phyloP scores from a whole-genome alignment of 352 stramenopile genomes.

The Pythium myriotylum region DNA sequence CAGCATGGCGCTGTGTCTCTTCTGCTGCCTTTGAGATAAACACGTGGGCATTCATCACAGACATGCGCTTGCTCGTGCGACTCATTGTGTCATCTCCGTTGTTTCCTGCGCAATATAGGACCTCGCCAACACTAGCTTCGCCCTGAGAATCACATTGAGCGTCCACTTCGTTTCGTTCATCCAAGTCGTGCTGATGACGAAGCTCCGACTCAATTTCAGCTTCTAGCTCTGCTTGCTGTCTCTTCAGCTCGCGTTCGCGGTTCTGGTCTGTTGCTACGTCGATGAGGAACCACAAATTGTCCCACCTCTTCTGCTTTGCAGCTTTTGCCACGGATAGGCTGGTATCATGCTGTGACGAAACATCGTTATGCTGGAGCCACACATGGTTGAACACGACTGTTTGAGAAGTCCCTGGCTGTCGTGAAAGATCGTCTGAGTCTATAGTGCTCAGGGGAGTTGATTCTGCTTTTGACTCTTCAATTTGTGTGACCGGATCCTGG shows the following conservation, averaged over 20 bases:
- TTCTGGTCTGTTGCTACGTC: slow-evolving; percentile 11
- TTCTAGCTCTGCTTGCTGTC: slow-evolving; percentile 9
- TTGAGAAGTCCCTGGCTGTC: background rate
- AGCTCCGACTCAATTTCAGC: slow-evolving; percentile 12
- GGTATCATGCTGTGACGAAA: slow-evolving; percentile 13
- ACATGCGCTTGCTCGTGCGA: slow-evolving; percentile 10
- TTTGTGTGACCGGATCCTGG: background rate
- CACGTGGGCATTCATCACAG: slow-evolving; percentile 15
- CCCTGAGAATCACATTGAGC: background rate
- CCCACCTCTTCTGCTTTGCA: slow-evolving; percentile 18
- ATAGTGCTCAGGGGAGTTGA: background rate
- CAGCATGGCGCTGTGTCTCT: slow-evolving; percentile 39
- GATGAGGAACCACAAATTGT: slow-evolving; percentile 31
- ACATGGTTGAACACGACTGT: slow-evolving; percentile 9
- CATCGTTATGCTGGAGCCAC: slow-evolving; percentile 27
- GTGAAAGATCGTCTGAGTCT: background rate
- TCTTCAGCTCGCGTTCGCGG: slow-evolving; percentile 9
- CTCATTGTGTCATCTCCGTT: background rate
- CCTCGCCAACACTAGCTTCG: slow-evolving; percentile 1
- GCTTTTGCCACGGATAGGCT: background rate
- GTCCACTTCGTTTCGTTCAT: slow-evolving; percentile 5
- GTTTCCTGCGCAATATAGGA: background rate
- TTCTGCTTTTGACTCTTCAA: background rate
- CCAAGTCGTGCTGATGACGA: background rate
- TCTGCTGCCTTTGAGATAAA: slow-evolving; percentile 20